A percentile compares a stretch with the other conserved stretches of the same genome.
Conservation (phyloP, 208 protist species). For the Trypanosoma lewisi region DNA sequence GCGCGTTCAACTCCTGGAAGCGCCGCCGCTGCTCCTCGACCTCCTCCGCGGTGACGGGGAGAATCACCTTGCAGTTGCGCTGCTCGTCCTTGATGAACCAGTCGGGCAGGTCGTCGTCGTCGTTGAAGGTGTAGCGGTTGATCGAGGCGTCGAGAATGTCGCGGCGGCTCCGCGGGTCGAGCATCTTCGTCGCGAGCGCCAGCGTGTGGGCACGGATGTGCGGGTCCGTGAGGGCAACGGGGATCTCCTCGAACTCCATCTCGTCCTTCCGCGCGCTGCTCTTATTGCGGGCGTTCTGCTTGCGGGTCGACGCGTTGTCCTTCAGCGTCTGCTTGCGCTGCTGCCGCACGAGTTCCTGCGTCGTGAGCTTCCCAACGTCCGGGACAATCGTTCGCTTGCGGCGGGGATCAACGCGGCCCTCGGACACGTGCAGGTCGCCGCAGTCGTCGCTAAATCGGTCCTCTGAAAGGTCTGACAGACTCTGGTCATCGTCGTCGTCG, state of each 20-base stretch:
- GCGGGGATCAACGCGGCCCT: slow-evolving; percentile 70
- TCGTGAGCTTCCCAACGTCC: slow-evolving; percentile 70
- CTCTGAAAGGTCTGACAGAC: slow-evolving; percentile 27
- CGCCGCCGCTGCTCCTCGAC: slow-evolving; percentile 90
- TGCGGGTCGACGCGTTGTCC: slow-evolving; percentile 74
- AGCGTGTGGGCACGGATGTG: slow-evolving; percentile 80
- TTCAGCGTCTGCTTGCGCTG: slow-evolving; percentile 77
- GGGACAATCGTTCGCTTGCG: slow-evolving; percentile 69
- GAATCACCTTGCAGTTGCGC: slow-evolving; percentile 77
- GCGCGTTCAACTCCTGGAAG: slow-evolving; percentile 93
- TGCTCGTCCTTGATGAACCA: slow-evolving; percentile 94
- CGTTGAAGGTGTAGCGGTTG: slow-evolving; percentile 88
- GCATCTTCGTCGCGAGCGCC: slow-evolving; percentile 87
- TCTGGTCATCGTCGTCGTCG: slow-evolving; percentile 28
- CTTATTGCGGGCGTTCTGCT: slow-evolving; percentile 42
- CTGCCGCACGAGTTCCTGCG: slow-evolving; percentile 81
- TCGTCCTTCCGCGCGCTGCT: slow-evolving; percentile 48
- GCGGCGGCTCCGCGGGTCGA: slow-evolving; percentile 73
- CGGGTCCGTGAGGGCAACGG: slow-evolving; percentile 84
- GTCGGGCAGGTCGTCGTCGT: slow-evolving; percentile 88
- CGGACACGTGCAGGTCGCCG: slow-evolving; percentile 53
- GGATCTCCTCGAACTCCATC: slow-evolving; percentile 85
- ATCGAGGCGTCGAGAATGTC: slow-evolving; percentile 88
- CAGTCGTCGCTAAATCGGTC: slow-evolving; percentile 38
- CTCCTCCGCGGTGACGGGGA: slow-evolving; percentile 88